phyloP scores from a whole-genome alignment of 2,329 filamentous ascomycete species.

The Ceratocystis alfenasii region DNA sequence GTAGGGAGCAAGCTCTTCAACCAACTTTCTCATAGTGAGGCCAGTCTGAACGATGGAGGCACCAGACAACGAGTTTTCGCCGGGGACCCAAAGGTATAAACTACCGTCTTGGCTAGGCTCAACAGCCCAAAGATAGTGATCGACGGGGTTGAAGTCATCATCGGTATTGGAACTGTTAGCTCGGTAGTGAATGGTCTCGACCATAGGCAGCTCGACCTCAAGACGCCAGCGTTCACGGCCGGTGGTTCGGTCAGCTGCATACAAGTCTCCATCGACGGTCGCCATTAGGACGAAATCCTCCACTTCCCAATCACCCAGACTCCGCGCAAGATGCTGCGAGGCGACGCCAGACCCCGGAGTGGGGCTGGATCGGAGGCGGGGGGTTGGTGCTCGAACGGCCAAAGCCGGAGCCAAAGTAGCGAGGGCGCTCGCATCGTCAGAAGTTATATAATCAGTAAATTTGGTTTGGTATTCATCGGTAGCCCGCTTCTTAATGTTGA shows the following conservation, averaged over 20 bases:
- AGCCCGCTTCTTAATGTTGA: conserved; percentile 27
- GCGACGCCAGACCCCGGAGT: conserved; percentile 52
- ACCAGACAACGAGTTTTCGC: conserved; percentile 26
- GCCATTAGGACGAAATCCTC: conserved; percentile 99
- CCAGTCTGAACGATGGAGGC: conserved; percentile 51
- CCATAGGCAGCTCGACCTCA: conserved; percentile 72
- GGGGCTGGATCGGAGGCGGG: conserved; percentile 44
- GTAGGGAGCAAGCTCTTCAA: conserved; percentile 71
- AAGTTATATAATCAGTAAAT: conserved; percentile 31
- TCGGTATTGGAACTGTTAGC: conserved; percentile 52
- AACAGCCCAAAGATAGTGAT: conserved; percentile 89
- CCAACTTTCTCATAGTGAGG: conserved; percentile 71
- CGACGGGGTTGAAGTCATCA: conserved; percentile 52
- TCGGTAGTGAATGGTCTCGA: conserved; percentile 75
- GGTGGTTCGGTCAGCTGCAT: conserved; percentile 78
- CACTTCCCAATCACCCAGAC: conserved; percentile 97
- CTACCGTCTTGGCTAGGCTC: conserved; percentile 80
- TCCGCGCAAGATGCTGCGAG: conserved; percentile 88
- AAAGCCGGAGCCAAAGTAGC: conserved; percentile 93
- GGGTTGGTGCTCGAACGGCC: conserved; percentile 89
- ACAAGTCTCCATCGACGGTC: conserved; percentile 96
- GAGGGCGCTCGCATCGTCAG: conserved; percentile 81
- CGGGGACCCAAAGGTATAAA: conserved; percentile 75
- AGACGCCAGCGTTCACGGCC: conserved; percentile 78
- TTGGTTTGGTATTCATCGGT: conserved; percentile 29